Conservation (phyloP, 176 grass and related monocot genomes). For the Ampelocalamus luodianensis region DNA sequence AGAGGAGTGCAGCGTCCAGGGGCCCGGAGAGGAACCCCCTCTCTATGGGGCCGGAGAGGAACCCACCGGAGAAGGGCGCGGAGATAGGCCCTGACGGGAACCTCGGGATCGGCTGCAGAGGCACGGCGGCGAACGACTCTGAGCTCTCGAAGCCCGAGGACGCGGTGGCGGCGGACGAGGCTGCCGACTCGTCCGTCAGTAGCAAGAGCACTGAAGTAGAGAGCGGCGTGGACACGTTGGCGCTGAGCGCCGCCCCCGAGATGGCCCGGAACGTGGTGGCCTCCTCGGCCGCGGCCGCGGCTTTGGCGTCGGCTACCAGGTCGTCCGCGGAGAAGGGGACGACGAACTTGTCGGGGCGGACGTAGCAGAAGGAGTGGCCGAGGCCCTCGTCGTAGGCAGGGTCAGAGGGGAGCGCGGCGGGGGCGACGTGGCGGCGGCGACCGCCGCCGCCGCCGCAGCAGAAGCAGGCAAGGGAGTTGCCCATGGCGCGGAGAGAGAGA, state of each 20-base stretch:
- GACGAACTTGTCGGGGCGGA: slow-evolving; percentile 48
- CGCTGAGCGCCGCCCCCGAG: slow-evolving; percentile 68
- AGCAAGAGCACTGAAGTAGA: slow-evolving; percentile 62
- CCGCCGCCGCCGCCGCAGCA: slow-evolving; percentile 46
- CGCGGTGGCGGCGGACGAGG: slow-evolving; percentile 2
- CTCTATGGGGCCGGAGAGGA: slow-evolving; percentile 70
- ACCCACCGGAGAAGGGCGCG: slow-evolving; percentile 53
- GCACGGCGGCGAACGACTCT: slow-evolving; percentile 76
- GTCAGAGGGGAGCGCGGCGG: slow-evolving; percentile 70
- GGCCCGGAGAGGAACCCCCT: slow-evolving; percentile 74
- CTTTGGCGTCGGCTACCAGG: slow-evolving; percentile 42
- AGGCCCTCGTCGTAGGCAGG: slow-evolving; percentile 72
- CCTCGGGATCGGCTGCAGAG: slow-evolving; percentile 70
- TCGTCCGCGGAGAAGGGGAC: slow-evolving; percentile 30
- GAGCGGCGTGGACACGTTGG: slow-evolving; percentile 89
- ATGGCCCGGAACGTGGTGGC: slow-evolving; percentile 71
- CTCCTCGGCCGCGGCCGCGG: slow-evolving; percentile 35
- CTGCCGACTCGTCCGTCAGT: slow-evolving; percentile 36
- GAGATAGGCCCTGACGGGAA: slow-evolving; percentile 78
- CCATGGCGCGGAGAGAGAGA: slow-evolving; percentile 46
- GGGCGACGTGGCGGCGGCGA: slow-evolving; percentile 64
- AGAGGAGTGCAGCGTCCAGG: slow-evolving; percentile 72
- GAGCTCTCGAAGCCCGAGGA: slow-evolving; percentile 82
- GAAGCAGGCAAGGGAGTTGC: slow-evolving; percentile 84
- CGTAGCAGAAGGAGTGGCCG: slow-evolving; percentile 86